Percentiles rank a stretch among this genome's conserved stretches.
Conservation (phyloP, 2,329 filamentous ascomycete genomes). For the Alternaria dauci region DNA sequence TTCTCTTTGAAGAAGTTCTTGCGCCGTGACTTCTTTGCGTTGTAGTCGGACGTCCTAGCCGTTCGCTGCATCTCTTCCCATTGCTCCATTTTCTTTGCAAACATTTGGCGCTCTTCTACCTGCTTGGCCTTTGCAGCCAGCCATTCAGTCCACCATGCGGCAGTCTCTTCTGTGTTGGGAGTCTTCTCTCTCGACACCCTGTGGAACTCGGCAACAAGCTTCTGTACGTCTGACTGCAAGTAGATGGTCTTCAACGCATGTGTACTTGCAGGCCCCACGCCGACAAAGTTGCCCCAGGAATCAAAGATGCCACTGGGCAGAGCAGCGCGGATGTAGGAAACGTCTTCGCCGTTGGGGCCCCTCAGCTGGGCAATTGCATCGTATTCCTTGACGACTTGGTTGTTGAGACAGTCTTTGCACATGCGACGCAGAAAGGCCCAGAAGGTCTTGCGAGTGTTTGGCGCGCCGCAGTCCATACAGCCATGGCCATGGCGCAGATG, state of each 20-base stretch:
- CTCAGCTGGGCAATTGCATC: conserved; percentile 41
- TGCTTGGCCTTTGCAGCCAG: conserved; percentile 34
- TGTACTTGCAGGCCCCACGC: conserved; percentile 45
- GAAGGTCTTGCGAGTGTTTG: conserved; percentile 52
- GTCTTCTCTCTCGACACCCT: conserved; percentile 26
- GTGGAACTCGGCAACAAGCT: conserved; percentile 37
- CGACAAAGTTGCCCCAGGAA: conserved; percentile 52
- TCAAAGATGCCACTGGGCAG: conserved; percentile 48
- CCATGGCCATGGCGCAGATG: conserved; percentile 51
- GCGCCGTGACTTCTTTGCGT: conserved; percentile 45
- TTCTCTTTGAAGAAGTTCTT: conserved; percentile 50
- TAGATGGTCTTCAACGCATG: conserved; percentile 47
- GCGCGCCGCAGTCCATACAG: conserved; percentile 50
- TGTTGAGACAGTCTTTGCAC: conserved; percentile 51
- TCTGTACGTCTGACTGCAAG: conserved; percentile 40
- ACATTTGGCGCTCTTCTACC: conserved; percentile 42
- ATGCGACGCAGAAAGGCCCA: conserved; percentile 55
- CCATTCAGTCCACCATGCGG: conserved; percentile 34
- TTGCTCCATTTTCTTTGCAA: conserved; percentile 49
- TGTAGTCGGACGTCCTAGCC: conserved; percentile 41
- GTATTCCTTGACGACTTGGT: conserved; percentile 44
- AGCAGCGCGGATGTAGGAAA: conserved; percentile 39
- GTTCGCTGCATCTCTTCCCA: conserved; percentile 48
- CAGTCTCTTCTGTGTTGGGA: conserved; percentile 30
- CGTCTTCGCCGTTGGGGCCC: conserved; percentile 37